These are phyloP conservation scores for Scheffersomyces spartinae DNA, from an alignment of 805 yeast species.

Conservation along the genomic window DNA sequence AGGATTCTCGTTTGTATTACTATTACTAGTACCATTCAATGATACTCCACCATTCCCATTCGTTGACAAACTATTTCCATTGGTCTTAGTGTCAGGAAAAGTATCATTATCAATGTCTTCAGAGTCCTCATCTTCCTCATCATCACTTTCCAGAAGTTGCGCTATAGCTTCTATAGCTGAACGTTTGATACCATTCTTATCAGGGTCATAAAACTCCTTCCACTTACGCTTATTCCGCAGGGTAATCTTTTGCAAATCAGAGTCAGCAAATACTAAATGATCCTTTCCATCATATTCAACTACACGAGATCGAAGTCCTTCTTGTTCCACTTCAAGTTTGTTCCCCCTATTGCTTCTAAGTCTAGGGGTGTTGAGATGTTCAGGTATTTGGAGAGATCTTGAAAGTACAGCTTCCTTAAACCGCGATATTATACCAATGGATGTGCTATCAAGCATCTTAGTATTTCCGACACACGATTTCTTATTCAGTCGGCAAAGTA, in stretches of 20 bases:
- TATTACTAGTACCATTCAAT: no score
- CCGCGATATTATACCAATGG: constrained; percentile 25
- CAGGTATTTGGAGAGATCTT: no score
- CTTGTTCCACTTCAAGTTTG: constrained; percentile 12
- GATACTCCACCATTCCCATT: no score
- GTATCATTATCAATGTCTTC: constrained; percentile 5
- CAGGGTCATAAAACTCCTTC: constrained; percentile 15
- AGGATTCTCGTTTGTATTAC: no score
- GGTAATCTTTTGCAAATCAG: constrained; percentile 16
- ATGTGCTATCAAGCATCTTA: constrained; percentile 25
- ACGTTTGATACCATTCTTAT: constrained; percentile 1
- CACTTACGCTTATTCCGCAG: constrained; percentile 23
- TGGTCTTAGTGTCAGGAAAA: no score
- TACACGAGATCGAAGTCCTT: constrained; percentile 11
- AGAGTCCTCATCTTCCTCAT: constrained; percentile 6
- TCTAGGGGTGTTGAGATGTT: no score
- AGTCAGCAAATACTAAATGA: constrained; percentile 26
- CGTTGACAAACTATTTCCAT: no score
- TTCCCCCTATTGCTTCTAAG: constrained; percentile 19
- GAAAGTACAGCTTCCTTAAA: constrained; percentile 24
- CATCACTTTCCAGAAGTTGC: no score
- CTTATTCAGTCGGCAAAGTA: no score
- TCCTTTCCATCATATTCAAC: constrained; percentile 27
- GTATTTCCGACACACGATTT: no score
- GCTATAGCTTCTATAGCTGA: constrained; percentile 4